Evolutionary conservation across 2,329 filamentous ascomycete genomes (phyloP).

Genomic region (Coniochaeta sp.): DNA sequence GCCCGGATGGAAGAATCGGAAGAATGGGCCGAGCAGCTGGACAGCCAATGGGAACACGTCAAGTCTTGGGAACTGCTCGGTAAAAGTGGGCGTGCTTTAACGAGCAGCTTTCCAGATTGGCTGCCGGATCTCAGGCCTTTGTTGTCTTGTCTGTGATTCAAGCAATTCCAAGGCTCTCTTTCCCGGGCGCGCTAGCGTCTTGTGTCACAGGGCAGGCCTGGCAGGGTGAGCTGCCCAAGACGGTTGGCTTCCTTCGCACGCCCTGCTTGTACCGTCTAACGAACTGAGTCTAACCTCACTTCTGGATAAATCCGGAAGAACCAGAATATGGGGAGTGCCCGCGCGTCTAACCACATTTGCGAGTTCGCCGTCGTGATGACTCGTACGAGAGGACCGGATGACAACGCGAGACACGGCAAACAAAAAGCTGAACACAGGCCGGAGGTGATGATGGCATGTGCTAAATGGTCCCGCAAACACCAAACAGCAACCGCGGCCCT

Average conservation of each 20-base stretch:
- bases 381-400: too few relatives aligned
- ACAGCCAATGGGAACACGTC: neutral
- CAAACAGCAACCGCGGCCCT: neutral
- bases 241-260: too few relatives aligned
- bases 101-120: neutral
- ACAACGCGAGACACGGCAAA: too few relatives aligned
- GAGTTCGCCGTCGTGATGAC: neutral
- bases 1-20: conserved; percentile 1
- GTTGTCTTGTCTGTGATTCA: neutral
- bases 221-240: too few relatives aligned
- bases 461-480: neutral
- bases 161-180: neutral
- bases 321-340: neutral
- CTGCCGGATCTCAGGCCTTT: neutral
- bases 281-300: too few relatives aligned
- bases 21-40: neutral
- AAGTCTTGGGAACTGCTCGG: neutral
- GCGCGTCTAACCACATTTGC: neutral
- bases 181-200: neutral
- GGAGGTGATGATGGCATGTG: neutral
- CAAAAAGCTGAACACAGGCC: neutral
- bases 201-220: too few relatives aligned
- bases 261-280: too few relatives aligned
- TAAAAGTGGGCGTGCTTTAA: neutral
- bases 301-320: neutral